Evolutionary conservation across 2,329 filamentous ascomycete species (phyloP), one percentile per base, ranked within the genome.

Genomic region (Paecilomyces sp.): DNA sequence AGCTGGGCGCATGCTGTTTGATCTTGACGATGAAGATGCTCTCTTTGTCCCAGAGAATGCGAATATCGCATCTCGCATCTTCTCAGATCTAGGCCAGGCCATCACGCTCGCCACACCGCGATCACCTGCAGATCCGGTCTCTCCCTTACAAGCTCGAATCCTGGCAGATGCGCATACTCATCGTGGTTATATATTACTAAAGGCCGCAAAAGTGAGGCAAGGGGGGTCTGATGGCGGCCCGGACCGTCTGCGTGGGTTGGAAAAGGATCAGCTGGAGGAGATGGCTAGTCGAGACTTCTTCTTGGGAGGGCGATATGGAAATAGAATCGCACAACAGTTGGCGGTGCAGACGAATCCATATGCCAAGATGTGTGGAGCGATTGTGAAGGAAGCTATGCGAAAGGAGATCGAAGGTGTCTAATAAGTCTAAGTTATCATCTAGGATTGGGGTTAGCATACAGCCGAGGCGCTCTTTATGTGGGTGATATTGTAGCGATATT

Each of bases 281-380:
- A 74, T 81, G 66, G 83, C 82, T 2, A 84, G 81, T 63, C 73
- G 73, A 33, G 79, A 84, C 62, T 85, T 86, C 67, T 80, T 78
- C 34, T 69, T 78, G 24, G 84, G 81, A 1, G 81, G 81, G 0
- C 66, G 78, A 51, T 85, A 81, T 69, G 84, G 84, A 0, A 85
- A 85, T 68, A 78, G 81, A 59, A 75, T 83, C 25, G 83, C 82
- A 52, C 77, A 80, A 65, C 80, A 83, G 65, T 74, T 86, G 74
- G 81, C 82, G 13, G 83, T 86, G 15, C 76, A 81, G 70, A 85
- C 83, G 55, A 86, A 86, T 73, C 84, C 84, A 31, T 85, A 86
- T 72, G 83, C 83, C 33, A 85, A 85, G 72, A 80, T 86, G 74
- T 86, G 83, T 70, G 84, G 83, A 3, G 81, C 78, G 1, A 85